Percentiles rank a stretch among this genome's conserved stretches.
phyloP scores from a whole-genome alignment of 192 early-diverging fungal species.

The Podila horticola region DNA sequence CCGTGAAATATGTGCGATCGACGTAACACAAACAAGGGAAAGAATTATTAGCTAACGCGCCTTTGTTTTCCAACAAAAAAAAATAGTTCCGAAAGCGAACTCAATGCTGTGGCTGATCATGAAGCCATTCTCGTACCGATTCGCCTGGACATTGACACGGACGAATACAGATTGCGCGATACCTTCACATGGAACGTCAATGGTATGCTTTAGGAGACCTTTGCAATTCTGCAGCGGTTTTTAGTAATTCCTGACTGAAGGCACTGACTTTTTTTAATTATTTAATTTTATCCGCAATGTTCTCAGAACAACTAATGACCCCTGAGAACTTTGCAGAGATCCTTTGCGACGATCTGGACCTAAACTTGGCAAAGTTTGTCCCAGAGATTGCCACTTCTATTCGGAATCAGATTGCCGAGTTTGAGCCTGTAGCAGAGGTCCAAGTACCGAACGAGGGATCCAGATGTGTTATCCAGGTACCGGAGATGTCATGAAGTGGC shows the following conservation, averaged over 20 bases:
- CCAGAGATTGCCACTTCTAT: constrained; percentile 67
- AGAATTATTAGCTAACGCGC: not conserved
- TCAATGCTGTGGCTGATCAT: constrained; percentile 66
- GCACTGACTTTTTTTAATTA: not conserved
- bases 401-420: constrained; percentile 68
- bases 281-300: not conserved
- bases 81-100: constrained; percentile 52
- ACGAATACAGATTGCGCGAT: constrained; percentile 86
- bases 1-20: too few species aligned
- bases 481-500: too few species aligned
- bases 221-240: not conserved
- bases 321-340: constrained; percentile 89
- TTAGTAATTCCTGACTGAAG: not conserved
- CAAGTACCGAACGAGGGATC: constrained; percentile 54
- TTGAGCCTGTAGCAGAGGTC: constrained; percentile 60
- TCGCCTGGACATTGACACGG: constrained; percentile 89
- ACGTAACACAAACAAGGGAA: not conserved
- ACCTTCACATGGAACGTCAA: constrained; percentile 95
- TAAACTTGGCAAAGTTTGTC: constrained; percentile 61
- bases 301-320: constrained; percentile 74
- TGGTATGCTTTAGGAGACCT: constrained; percentile 48
- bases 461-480: constrained; percentile 62
- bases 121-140: constrained; percentile 89
- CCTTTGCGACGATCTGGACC: constrained; percentile 80
- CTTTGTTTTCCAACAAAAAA: not conserved